phyloP scores from a whole-genome alignment of 257 asterid genomes.

The Salvia miltiorrhiza region DNA sequence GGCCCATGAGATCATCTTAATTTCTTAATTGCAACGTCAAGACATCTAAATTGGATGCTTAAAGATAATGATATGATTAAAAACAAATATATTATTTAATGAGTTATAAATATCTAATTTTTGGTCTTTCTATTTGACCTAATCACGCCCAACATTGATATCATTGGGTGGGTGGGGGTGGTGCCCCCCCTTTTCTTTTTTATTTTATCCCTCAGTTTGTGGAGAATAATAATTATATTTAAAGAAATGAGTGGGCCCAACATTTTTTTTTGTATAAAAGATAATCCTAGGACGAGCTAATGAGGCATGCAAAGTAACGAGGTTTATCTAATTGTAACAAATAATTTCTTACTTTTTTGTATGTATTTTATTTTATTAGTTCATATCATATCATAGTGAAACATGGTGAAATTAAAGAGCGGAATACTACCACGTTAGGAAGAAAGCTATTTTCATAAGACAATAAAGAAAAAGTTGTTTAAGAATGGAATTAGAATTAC shows the following conservation, averaged over 20 bases:
- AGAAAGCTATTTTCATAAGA: too few relatives aligned
- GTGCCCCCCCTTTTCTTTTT: constrained; percentile 14
- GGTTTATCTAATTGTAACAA: neutral
- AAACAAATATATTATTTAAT: neutral
- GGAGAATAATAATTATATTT: constrained; percentile 3
- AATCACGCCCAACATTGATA: constrained; percentile 40
- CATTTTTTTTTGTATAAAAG: neutral
- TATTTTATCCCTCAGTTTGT: neutral
- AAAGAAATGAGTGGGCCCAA: neutral
- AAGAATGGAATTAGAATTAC: too few relatives aligned
- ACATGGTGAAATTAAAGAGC: too few relatives aligned
- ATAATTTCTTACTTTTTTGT: too few relatives aligned
- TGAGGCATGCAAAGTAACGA: neutral
- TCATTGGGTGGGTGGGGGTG: constrained; percentile 12
- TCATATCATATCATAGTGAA: too few relatives aligned
- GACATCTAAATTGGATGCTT: constrained; percentile 22
- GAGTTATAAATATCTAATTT: constrained; percentile 25
- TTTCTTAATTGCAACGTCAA: constrained; percentile 42
- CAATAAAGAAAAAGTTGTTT: too few relatives aligned
- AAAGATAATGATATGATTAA: constrained; percentile 42
- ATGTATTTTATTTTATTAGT: too few relatives aligned
- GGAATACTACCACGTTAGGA: too few relatives aligned
- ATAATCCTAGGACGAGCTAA: constrained; percentile 16
- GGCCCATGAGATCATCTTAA: constrained; percentile 77
- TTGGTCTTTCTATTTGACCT: constrained; percentile 27